A percentile compares a stretch with the other conserved stretches of the same genome.
phyloP scores from a whole-genome alignment of 257 asterid genomes.

The Solanum etuberosum region DNA sequence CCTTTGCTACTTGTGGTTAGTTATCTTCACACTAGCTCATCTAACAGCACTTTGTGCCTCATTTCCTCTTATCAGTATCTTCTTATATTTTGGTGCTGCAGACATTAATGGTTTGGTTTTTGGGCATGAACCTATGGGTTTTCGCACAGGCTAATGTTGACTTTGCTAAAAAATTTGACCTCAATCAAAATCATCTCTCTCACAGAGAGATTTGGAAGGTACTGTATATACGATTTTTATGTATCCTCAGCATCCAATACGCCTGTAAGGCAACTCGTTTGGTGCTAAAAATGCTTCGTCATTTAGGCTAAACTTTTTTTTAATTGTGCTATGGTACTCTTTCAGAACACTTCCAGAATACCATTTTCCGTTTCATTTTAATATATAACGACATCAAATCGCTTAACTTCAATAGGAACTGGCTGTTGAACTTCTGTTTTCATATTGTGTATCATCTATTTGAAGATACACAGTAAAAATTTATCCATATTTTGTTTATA shows the following conservation, averaged over 20 bases:
- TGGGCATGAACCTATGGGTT: slow-evolving; percentile 92
- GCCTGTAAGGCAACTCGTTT: neutral
- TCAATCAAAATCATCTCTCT: slow-evolving; percentile 79
- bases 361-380: neutral
- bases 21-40: slow-evolving; percentile 4
- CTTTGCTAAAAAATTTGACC: slow-evolving; percentile 73
- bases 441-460: neutral
- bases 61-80: neutral
- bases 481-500: neutral
- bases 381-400: no score
- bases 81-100: slow-evolving; percentile 23
- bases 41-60: neutral
- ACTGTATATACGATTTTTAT: neutral
- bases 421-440: no score
- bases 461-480: neutral
- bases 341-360: neutral
- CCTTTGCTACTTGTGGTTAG: slow-evolving; percentile 96
- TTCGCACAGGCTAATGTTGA: slow-evolving; percentile 65
- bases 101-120: slow-evolving; percentile 92
- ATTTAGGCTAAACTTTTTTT: neutral
- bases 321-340: neutral
- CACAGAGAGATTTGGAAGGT: slow-evolving; percentile 97
- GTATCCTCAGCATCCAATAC: neutral
- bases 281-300: no score
- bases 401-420: no score